Conservation (phyloP, 306 rosid genomes). For the Trifolium subterraneum region DNA sequence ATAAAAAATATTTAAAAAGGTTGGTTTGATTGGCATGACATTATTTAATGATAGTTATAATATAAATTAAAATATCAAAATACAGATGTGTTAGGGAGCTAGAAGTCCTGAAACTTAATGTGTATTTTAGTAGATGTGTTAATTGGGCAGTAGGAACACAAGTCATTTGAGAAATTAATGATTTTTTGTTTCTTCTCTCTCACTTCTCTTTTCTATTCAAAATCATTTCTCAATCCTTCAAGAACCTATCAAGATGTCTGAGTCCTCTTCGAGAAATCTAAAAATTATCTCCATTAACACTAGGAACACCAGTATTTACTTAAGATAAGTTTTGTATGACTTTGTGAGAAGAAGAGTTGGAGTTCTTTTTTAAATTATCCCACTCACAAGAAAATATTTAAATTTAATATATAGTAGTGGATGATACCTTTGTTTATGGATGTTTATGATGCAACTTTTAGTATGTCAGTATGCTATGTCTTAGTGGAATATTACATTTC, state of each 20-base stretch:
- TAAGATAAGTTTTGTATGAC: not conserved
- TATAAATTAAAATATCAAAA: not conserved
- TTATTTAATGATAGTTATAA: not conserved
- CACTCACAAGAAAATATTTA: not conserved
- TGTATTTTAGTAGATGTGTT: no score
- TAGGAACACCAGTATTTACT: not conserved
- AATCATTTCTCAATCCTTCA: no score
- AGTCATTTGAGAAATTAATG: no score
- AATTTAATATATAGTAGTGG: conserved; percentile 5
- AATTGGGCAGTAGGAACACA: no score
- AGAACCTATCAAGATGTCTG: no score
- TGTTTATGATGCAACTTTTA: conserved; percentile 13
- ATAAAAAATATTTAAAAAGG: not conserved
- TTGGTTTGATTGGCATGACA: not conserved
- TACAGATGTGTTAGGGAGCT: not conserved
- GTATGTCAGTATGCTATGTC: not conserved
- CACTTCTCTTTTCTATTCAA: no score
- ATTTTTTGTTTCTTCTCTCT: no score
- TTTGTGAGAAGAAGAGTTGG: not conserved
- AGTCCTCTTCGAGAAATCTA: no score
- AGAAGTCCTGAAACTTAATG: no score
- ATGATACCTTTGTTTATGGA: conserved; percentile 17
- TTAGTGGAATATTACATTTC: conserved; percentile 18
- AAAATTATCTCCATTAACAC: not conserved
- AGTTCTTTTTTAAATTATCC: not conserved